Evolutionary conservation across 805 yeast species (phyloP), one percentile per base, ranked within the genome.

Genomic region (Wickerhamomyces pijperi): DNA sequence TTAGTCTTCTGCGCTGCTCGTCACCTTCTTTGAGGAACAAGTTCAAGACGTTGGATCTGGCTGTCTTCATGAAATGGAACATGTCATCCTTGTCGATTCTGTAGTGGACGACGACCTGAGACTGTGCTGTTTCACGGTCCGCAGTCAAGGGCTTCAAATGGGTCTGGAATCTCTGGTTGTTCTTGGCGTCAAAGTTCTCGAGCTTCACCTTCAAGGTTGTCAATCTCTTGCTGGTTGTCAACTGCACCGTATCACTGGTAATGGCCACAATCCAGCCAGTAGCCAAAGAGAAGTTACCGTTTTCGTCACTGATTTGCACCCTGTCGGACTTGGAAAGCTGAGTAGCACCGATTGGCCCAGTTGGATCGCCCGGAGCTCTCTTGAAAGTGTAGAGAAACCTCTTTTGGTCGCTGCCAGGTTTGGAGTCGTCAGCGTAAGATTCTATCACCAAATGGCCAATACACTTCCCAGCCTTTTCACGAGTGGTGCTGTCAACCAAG

Each of bases 81-180:
- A 78, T 70, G 36, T 79, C 87, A 58, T 87, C 94, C 51, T 75
- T 78, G 54, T 90, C 97, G 19, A 88, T 66, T 40, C 97, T 65
- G 46, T 73, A 86, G 2, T 57, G 1, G 53, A 46, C 19, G 38
- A 29, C 34, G n/a, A n/a, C n/a, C n/a, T n/a, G n/a, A n/a, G n/a
- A n/a, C n/a, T n/a, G n/a, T n/a, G n/a, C n/a, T n/a, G n/a, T n/a
- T n/a, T n/a, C n/a, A n/a, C n/a, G n/a, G n/a, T n/a, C n/a, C n/a
- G n/a, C n/a, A n/a, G n/a, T n/a, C 32, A 45, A 36, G 20, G 50
- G 50, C 39, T 40, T 42, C 32, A 76, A 52, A 9, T 72, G 76
- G 32, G 80, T 66, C 46, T 63, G 64, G 46, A 72, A 74, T 0
- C 62, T 62, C 52, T 78, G 84, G 45, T 75, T 70, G 35, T 55